These are phyloP conservation scores for Schizosaccharomyces cryophilus DNA, from an alignment of 805 yeast genomes.

Conservation along the genomic window DNA sequence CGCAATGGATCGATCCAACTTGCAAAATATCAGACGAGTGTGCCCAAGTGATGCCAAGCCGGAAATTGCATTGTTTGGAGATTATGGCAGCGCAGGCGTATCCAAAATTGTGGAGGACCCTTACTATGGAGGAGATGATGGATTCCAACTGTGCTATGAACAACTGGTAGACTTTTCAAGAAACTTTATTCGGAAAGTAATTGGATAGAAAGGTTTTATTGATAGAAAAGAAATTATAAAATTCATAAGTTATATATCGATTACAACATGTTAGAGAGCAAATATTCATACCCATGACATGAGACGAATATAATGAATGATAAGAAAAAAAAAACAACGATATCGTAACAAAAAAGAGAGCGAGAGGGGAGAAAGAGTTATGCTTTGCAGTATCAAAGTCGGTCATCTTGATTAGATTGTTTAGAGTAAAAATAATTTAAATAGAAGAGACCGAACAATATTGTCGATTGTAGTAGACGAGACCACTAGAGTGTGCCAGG, in stretches of 20 bases:
- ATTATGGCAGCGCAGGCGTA: slow-evolving; percentile 35
- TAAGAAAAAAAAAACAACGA: too few relatives aligned
- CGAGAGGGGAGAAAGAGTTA: too few relatives aligned
- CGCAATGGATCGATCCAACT: slow-evolving; percentile 31
- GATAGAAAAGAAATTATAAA: not conserved
- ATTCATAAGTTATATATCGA: too few relatives aligned
- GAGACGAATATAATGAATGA: too few relatives aligned
- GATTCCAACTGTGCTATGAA: slow-evolving; percentile 55
- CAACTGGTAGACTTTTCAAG: slow-evolving; percentile 58
- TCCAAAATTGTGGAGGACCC: slow-evolving; percentile 60
- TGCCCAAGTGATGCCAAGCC: slow-evolving; percentile 18
- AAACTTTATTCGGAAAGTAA: slow-evolving; percentile 26
- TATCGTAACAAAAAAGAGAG: too few relatives aligned
- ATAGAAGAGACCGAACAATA: not conserved
- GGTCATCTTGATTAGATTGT: not conserved
- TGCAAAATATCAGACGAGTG: slow-evolving; percentile 19
- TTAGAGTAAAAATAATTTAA: not conserved
- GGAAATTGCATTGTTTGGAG: slow-evolving; percentile 44
- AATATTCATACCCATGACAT: too few relatives aligned
- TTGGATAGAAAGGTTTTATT: not conserved
- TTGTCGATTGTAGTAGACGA: not conserved
- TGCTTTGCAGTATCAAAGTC: too few relatives aligned
- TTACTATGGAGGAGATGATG: slow-evolving; percentile 67
- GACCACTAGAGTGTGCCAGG: not conserved
- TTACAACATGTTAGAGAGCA: too few relatives aligned